Base-by-base conservation (phyloP, 345 rosid species). In the Lumnitzera littorea region DNA sequence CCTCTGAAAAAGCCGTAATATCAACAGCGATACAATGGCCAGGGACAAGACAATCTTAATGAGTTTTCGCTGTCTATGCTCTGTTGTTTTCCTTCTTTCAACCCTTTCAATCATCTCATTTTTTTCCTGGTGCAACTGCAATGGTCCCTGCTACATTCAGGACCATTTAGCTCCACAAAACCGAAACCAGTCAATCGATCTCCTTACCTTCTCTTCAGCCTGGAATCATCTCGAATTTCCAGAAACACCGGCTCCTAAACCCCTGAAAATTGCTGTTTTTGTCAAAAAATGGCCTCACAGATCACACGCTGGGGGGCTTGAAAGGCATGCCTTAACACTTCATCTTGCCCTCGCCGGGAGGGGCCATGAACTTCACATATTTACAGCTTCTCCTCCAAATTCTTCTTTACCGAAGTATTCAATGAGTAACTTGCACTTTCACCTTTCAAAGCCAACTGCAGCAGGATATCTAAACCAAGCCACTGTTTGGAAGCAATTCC, bases 261-360 rank as follows among this genome's bases (percentile, higher is more conserved):
- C 58, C 55, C 86, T 92, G 48, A 89, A 84, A 64, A 78, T 92
- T 63, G 98, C 96, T 0, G 77, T 87, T 51, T 89, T 87, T 17
- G 98, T 89, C 10, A 89, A 92, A 76, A 89, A 85, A 76, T 92
- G 96, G 96, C 88, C 98, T 50, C 84, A 78, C 20, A 78, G 69
- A 63, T 89, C 96, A 62, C 85, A 59, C 25, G 96, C 91, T 0
- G 98, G 98, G 29, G 98, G 96, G 16, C 95, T 89, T 43, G 96
- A 92, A 70, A 36, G 96, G 57, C 96, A 92, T 47, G 96, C 98
- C 51, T 64, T 82, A 71, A 92, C 96, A 48, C 78, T 92, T 25
- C 96, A 92, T 68, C 88, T 92, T 2, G 86, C 84, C 57, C 87
- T 89, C 20, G 91, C 96, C 23, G 82, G 68, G 69, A 84, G 88